Base-by-base conservation (phyloP, 345 rosid species). In the Hypericum androsaemum region DNA sequence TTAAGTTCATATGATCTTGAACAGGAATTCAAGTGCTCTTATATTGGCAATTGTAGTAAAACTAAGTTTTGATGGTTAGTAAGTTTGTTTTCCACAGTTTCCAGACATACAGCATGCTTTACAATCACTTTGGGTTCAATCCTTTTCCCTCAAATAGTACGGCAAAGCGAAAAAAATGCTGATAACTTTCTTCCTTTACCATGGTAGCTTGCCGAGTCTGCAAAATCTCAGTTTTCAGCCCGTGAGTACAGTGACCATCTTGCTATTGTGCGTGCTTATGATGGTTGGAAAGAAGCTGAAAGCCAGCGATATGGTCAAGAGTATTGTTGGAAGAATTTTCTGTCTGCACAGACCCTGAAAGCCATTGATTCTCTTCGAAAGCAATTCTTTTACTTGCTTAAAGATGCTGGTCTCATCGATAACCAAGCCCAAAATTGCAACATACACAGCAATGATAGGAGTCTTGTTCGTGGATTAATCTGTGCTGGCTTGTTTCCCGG, bases 401-500 rank as follows among this genome's bases (percentile, higher is more conserved):
- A 82, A 80, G 95, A 87, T 65, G 70, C 80, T 55, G 82, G 87
- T 64, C 75, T 90, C 43, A 61, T 82, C 57, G 74, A 76, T 65
- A 47, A 47, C 41, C 69, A 65, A 50, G 22, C 63, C 11, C 90
- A 80, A 60, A 64, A 60, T 48, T 69, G 77, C 70, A 82, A 75
- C 67, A 66, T 66, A 37, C 75, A 80, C 74, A 75, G 86, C 71
- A 64, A 73, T 51, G 95, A 90, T 73, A 87, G 71, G 42, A 77
- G 82, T 74, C 96, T 90, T 66, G 68, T 84, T 28, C 79, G 92
- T 5, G 77, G 87, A 43, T 62, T 90, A 64, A 82, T 90, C 37
- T 82, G 98, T 66, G 85, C 92, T 37, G 98, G 98, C 64, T 59
- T 90, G 67, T 90, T 79, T 72, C 98, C 96, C 60, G 96, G 98